Conservation (phyloP, 78 protist species). For the Dictyostelium intermedium region DNA sequence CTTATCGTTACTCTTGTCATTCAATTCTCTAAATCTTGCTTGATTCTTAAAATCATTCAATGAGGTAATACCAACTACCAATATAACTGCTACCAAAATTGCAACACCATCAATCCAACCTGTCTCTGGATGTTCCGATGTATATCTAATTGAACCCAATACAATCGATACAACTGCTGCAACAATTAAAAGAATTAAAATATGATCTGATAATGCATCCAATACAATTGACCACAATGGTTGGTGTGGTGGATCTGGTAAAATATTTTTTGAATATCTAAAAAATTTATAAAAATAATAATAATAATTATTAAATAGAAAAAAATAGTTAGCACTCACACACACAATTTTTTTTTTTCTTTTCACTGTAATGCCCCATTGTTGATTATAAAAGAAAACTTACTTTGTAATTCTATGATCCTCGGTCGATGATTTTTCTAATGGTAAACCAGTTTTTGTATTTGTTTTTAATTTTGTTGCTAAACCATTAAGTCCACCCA, state of each 20-base stretch:
- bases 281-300: neutral
- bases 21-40: conserved; percentile 83
- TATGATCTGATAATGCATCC: conserved; percentile 90
- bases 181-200: conserved; percentile 84
- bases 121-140: conserved; percentile 60
- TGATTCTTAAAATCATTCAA: conserved; percentile 94
- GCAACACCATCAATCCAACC: conserved; percentile 97
- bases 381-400: neutral
- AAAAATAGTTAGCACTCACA: neutral
- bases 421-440: conserved; percentile 38
- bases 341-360: neutral
- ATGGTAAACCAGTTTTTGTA: conserved; percentile 50
- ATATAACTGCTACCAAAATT: conserved; percentile 92
- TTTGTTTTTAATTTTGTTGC: conserved; percentile 5
- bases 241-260: conserved; percentile 75
- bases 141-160: conserved; percentile 42
- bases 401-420: conserved; percentile 49
- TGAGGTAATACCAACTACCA: conserved; percentile 92
- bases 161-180: conserved; percentile 88
- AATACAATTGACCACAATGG: conserved; percentile 53
- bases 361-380: neutral
- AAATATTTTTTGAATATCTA: conserved; percentile 58
- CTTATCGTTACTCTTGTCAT: conserved; percentile 28
- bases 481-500: conserved; percentile 45
- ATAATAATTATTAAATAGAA: neutral